A percentile compares a stretch with the other conserved stretches of the same genome.
Evolutionary conservation across 495 filamentous ascomycete genomes (phyloP).

Genomic region (Clohesyomyces aquaticus): DNA sequence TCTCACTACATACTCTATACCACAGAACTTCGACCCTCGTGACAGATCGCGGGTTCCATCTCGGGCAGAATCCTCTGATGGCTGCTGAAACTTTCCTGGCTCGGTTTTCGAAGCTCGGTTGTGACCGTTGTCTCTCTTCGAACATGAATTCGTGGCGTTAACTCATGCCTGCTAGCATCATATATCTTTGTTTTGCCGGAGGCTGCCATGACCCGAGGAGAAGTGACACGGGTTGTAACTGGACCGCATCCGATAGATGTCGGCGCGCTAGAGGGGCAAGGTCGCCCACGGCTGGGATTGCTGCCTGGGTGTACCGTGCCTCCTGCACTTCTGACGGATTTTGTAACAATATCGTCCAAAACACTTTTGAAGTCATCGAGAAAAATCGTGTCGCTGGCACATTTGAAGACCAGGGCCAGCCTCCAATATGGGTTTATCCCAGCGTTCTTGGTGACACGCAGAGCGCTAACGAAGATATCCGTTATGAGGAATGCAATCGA

Average conservation of each 20-base stretch:
- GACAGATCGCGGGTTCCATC: slow-evolving; percentile 3
- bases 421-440: slow-evolving; percentile 41
- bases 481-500: slow-evolving; percentile 32
- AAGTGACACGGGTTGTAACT: too few species aligned
- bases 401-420: slow-evolving; percentile 39
- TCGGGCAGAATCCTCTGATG: slow-evolving; percentile 10
- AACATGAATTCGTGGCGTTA: too few species aligned
- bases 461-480: slow-evolving; percentile 30
- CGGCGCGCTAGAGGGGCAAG: not conserved
- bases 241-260: not conserved
- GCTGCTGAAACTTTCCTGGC: slow-evolving; percentile 17
- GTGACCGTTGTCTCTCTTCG: slow-evolving; percentile 31
- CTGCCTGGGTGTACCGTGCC: slow-evolving; percentile 15
- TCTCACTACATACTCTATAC: too few species aligned
- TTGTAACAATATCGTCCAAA: slow-evolving; percentile 31
- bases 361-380: slow-evolving; percentile 42
- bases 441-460: slow-evolving; percentile 6
- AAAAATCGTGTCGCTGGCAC: slow-evolving; percentile 38
- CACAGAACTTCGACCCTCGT: too few species aligned
- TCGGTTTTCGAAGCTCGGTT: slow-evolving; percentile 19
- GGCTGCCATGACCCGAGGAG: too few species aligned
- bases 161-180: too few species aligned
- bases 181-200: too few species aligned
- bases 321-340: slow-evolving; percentile 11
- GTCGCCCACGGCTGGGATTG: not conserved